phyloP scores from a whole-genome alignment of 2,329 filamentous ascomycete species.

The Ophiocordyceps camponoti-leonardi region DNA sequence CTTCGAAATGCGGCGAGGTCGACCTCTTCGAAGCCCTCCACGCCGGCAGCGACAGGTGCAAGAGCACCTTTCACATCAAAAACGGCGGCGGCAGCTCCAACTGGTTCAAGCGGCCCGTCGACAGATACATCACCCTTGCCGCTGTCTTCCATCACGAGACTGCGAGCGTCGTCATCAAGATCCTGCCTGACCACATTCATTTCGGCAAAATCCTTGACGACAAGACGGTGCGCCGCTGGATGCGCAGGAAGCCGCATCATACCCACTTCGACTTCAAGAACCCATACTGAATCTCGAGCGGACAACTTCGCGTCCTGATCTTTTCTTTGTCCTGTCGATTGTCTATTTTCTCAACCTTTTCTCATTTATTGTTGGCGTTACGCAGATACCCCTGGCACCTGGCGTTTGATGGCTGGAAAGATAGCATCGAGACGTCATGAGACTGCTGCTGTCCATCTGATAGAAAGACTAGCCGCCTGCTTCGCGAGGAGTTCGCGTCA shows the following conservation, averaged over 20 bases:
- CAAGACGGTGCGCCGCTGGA: slow-evolving; percentile 18
- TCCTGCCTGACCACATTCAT: slow-evolving; percentile 23
- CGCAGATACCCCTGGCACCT: no score
- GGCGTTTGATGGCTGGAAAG: no score
- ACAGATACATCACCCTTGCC: slow-evolving; percentile 43
- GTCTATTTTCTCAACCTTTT: no score
- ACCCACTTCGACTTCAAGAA: slow-evolving; percentile 7
- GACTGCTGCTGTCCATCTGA: no score
- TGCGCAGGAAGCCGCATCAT: slow-evolving; percentile 7
- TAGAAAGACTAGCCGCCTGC: no score
- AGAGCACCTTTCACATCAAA: slow-evolving; percentile 52
- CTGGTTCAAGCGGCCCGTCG: slow-evolving; percentile 51
- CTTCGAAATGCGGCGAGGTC: slow-evolving; percentile 50
- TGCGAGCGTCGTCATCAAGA: slow-evolving; percentile 37
- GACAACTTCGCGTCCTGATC: no score
- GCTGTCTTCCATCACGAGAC: slow-evolving; percentile 39
- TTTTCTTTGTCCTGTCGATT: no score
- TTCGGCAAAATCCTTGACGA: slow-evolving; percentile 22
- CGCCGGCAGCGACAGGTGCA: slow-evolving; percentile 46
- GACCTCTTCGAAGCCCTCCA: slow-evolving; percentile 59
- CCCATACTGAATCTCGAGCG: no score
- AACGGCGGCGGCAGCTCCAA: slow-evolving; percentile 49
- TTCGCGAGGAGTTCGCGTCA: no score
- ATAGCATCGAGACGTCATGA: no score
- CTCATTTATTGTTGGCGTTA: no score